These are phyloP conservation scores for Candida nanaspora DNA, from an alignment of 805 yeast genomes.

Conservation along the genomic window DNA sequence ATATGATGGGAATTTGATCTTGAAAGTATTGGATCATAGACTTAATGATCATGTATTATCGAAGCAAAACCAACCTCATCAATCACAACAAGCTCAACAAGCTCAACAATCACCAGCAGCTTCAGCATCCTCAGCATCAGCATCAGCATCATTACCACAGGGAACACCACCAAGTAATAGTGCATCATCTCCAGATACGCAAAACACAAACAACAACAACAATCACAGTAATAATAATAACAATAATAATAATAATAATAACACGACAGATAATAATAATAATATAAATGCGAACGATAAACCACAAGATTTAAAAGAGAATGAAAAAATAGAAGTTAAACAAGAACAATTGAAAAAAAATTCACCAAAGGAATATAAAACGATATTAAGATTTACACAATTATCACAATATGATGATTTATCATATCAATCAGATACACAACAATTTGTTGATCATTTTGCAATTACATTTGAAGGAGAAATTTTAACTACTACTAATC, in stretches of 20 bases:
- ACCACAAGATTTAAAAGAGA: too few species aligned
- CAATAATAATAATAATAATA: too few species aligned
- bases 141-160: neutral
- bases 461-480: constrained; percentile 86
- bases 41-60: constrained; percentile 21
- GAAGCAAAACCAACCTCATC: constrained; percentile 1
- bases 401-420: constrained; percentile 79
- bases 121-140: neutral
- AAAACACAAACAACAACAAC: neutral
- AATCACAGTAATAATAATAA: neutral
- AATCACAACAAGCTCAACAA: constrained; percentile 6
- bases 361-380: constrained; percentile 66
- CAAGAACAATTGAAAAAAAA: constrained; percentile 24
- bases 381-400: constrained; percentile 75
- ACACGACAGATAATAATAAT: too few species aligned
- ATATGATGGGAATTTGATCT: constrained; percentile 84
- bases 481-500: constrained; percentile 65
- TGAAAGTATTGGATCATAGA: constrained; percentile 85
- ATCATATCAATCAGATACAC: constrained; percentile 72
- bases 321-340: too few species aligned
- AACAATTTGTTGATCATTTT: constrained; percentile 71
- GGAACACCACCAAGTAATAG: too few species aligned
- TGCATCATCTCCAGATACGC: neutral
- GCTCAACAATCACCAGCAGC: too few species aligned
- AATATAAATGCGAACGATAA: too few species aligned